phyloP scores from a whole-genome alignment of 2,329 filamentous ascomycete genomes.

The Sarocladium brachiariae region DNA sequence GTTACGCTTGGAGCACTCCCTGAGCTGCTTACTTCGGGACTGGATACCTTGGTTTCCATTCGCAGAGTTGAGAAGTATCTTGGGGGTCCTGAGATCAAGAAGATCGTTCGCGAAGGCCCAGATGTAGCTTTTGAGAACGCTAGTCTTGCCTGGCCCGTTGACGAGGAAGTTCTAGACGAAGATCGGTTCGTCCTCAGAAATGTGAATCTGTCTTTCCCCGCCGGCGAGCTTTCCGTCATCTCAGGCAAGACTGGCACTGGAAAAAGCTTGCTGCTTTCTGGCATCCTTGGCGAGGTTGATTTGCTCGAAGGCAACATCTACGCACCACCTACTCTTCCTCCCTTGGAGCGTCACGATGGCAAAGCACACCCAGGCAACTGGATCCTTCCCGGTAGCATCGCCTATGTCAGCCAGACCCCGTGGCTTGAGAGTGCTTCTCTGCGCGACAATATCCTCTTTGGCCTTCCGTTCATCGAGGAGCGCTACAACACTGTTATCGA shows the following conservation, averaged over 20 bases:
- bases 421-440: constrained; percentile 83
- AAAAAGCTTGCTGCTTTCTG: constrained; percentile 67
- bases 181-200: constrained; percentile 59
- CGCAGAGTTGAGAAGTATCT: constrained; percentile 68
- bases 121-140: constrained; percentile 60
- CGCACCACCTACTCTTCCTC: constrained; percentile 41
- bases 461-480: constrained; percentile 59
- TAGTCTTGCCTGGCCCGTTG: constrained; percentile 67
- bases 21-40: constrained; percentile 61
- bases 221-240: constrained; percentile 63
- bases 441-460: constrained; percentile 72
- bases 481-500: constrained; percentile 65
- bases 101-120: constrained; percentile 46
- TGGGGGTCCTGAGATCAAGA: constrained; percentile 54
- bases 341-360: constrained; percentile 51
- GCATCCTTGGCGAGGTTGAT: constrained; percentile 70
- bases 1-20: constrained; percentile 64
- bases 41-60: constrained; percentile 69
- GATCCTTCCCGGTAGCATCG: constrained; percentile 63
- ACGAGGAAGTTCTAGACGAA: constrained; percentile 51
- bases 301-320: constrained; percentile 56
- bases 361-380: constrained; percentile 59
- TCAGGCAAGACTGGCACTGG: constrained; percentile 73
- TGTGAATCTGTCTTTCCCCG: constrained; percentile 60
- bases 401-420: constrained; percentile 72